Conservation (phyloP, 305 asterid species). For the Solanum aculeatissimum region DNA sequence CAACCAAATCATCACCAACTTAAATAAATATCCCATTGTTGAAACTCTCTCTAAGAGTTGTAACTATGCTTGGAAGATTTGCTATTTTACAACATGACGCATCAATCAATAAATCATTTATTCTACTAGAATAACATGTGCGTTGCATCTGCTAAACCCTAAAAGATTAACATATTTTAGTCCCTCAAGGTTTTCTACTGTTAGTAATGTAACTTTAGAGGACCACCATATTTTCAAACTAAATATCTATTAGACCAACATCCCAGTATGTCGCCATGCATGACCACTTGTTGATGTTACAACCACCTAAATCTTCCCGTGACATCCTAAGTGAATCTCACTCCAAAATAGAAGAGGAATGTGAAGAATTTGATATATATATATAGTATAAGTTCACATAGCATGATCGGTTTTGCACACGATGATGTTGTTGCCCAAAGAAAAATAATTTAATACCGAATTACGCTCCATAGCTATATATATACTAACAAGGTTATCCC, state of each 20-base stretch:
- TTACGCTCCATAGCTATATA: no score
- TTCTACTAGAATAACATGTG: no score
- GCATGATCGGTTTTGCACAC: no score
- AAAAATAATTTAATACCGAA: no score
- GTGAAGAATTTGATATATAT: not conserved
- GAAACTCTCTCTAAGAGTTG: not conserved
- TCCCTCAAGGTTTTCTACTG: not conserved
- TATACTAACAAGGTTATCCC: no score
- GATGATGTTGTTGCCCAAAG: not conserved
- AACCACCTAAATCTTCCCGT: not conserved
- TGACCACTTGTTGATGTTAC: not conserved
- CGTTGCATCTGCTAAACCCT: no score
- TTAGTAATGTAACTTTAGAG: not conserved
- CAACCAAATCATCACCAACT: not conserved
- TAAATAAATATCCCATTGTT: not conserved
- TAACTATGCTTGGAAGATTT: not conserved
- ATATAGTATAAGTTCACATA: no score
- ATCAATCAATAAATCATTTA: no score
- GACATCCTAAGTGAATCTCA: not conserved
- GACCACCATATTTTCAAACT: not conserved
- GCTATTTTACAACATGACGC: not conserved
- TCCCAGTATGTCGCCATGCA: not conserved
- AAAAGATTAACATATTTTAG: not conserved
- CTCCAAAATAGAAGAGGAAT: not conserved
- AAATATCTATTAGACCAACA: not conserved